These are phyloP conservation scores for Lachnellula arida DNA, from an alignment of 2,329 filamentous ascomycete species.

Conservation along the genomic window DNA sequence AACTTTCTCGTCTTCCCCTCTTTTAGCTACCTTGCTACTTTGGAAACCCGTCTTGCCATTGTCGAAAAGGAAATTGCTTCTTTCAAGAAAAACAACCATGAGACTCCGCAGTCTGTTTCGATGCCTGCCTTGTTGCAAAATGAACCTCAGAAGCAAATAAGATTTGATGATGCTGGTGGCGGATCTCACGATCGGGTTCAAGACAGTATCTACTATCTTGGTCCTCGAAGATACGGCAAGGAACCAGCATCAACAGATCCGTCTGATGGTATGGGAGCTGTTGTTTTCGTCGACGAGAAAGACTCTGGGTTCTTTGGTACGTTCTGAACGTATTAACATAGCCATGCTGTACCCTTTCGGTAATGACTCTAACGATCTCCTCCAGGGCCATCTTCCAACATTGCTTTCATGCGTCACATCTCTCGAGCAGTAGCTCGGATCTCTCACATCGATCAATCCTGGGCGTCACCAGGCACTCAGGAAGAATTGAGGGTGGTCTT, in stretches of 20 bases:
- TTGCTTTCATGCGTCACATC: constrained; percentile 37
- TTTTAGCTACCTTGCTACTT: constrained; percentile 7
- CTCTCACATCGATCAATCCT: constrained; percentile 7
- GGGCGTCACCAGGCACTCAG: constrained; percentile 6
- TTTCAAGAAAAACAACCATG: too few species aligned
- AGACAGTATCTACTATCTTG: constrained; percentile 22
- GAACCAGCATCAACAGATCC: constrained; percentile 15
- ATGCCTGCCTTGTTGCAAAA: too few species aligned
- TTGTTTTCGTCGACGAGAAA: constrained; percentile 31
- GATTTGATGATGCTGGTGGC: too few species aligned
- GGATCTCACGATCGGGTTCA: constrained; percentile 35
- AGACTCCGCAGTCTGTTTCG: too few species aligned
- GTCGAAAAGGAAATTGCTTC: too few species aligned
- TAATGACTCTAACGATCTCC: neutral
- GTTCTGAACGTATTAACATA: neutral
- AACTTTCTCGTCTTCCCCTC: neutral
- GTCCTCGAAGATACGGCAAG: constrained; percentile 17
- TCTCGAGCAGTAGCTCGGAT: constrained; percentile 28
- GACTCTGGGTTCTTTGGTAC: constrained; percentile 34
- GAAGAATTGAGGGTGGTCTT: constrained; percentile 15
- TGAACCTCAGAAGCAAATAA: too few species aligned
- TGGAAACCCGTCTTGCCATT: constrained; percentile 8
- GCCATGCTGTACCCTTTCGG: neutral
- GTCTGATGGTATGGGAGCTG: constrained; percentile 30
- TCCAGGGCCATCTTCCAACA: constrained; percentile 38